phyloP scores from a whole-genome alignment of 2,329 filamentous ascomycete genomes.

The Fusarium praegraminearum region DNA sequence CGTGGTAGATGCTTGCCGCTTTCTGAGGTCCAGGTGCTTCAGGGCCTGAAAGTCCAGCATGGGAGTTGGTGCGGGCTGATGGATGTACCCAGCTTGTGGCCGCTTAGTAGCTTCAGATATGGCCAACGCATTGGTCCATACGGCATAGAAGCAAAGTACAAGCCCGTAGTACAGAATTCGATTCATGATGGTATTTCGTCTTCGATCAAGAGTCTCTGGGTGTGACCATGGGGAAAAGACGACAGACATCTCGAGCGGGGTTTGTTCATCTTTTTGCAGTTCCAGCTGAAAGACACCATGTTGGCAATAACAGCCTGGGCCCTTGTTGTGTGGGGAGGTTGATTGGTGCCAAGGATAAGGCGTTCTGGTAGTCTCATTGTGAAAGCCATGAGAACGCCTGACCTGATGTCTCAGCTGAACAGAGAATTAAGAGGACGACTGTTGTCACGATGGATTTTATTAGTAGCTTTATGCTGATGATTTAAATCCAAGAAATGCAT shows the following conservation, averaged over 20 bases:
- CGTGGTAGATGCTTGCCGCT: constrained; percentile 4
- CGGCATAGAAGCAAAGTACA: constrained; percentile 1
- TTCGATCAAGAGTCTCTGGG: too few relatives aligned
- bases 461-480: too few relatives aligned
- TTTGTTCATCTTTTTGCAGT: background rate
- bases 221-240: background rate
- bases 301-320: background rate
- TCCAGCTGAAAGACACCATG: constrained; percentile 15
- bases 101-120: constrained; percentile 23
- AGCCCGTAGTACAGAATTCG: background rate
- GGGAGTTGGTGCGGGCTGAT: constrained; percentile 20
- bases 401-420: background rate
- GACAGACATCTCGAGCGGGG: constrained; percentile 5
- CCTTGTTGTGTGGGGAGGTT: background rate
- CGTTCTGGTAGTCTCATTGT: background rate
- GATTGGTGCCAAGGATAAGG: constrained; percentile 31
- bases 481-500: accelerated
- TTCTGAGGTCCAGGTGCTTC: constrained; percentile 13
- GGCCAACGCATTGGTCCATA: constrained; percentile 5
- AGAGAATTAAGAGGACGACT: background rate
- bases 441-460: background rate
- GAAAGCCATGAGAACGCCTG: background rate
- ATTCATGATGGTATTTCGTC: constrained; percentile 3
- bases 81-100: constrained; percentile 10
- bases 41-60: constrained; percentile 9